Evolutionary conservation across 148 eudicot genomes (phyloP), one percentile per base, ranked within the genome.

Genomic region (Suaeda aralocaspica): DNA sequence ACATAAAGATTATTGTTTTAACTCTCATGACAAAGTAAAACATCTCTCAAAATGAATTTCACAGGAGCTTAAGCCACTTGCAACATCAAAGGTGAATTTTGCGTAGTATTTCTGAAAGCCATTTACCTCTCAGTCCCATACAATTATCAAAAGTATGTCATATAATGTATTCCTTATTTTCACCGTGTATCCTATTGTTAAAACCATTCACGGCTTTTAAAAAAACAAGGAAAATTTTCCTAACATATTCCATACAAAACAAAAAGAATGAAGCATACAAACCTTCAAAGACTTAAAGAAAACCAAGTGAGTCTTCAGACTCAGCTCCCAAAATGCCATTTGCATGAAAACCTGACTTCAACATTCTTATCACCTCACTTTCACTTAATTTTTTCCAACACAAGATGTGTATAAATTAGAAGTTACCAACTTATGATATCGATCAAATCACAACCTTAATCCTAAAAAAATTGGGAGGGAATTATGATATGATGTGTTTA

Each of bases 261-360:
- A 46, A 22, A 2, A 48, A 12, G 8, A 13, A 34, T 1, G 34
- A 34, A 29, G 2, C n/a, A n/a, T 3, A 15, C n/a, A 48, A 49
- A 88, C 94, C 82, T 78, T 72, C 21, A 89, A 81, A 86, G 95
- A 89, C 26, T 85, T 89, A n/a, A 66, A 73, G 63, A 53, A 89
- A 86, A 44, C 74, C 51, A 65, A 78, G 66, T 0, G 62, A 73
- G 26, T 84, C 85, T 41, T 84, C 84, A n/a, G 56, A 60, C 51
- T 75, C 78, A 55, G 71, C 69, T 28, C 64, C 72, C 19, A 68
- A 50, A 66, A 26, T 53, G 66, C 58, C 80, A 72, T 77, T 51
- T 72, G 48, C 68, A 77, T 59, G 53, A 26, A 31, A 57, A 5
- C 28, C 45, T 25, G 49, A 56, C 58, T 60, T 66, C 76, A 77